phyloP scores from a whole-genome alignment of 2,329 filamentous ascomycete genomes.

The Trichoderma brevicompactum region DNA sequence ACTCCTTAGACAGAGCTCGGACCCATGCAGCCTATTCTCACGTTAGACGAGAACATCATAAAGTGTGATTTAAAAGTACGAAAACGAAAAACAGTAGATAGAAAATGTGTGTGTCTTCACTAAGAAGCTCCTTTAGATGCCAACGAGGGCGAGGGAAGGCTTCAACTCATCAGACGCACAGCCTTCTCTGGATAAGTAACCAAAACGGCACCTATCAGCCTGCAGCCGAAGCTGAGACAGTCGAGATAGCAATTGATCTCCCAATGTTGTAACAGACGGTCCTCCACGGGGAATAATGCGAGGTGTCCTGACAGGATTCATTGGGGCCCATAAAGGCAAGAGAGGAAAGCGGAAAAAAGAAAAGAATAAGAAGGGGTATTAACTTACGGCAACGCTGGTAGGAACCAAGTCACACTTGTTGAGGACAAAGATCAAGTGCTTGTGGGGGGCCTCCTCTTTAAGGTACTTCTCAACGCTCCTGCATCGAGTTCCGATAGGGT shows the following conservation, averaged over 20 bases:
- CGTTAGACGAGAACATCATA: conserved; percentile 29
- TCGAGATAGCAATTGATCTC: conserved; percentile 71
- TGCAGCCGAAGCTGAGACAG: conserved; percentile 43
- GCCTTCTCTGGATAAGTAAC: conserved; percentile 72
- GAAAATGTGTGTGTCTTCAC: conserved; percentile 86
- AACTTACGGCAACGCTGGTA: conserved; percentile 91
- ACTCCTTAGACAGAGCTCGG: conserved; percentile 81
- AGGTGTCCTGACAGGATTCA: conserved; percentile 84
- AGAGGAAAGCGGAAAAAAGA: conserved; percentile 31
- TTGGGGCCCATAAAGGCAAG: conserved; percentile 54
- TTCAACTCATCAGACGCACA: conserved; percentile 97
- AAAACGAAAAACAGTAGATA: neutral
- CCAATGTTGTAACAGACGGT: conserved; percentile 98
- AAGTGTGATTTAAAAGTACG: neutral
- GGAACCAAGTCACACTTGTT: conserved; percentile 77
- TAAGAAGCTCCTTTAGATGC: conserved; percentile 87
- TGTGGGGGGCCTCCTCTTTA: conserved; percentile 89
- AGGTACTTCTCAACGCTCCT: conserved; percentile 82
- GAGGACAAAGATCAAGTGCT: conserved; percentile 69
- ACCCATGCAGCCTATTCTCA: conserved; percentile 86
- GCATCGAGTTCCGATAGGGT: conserved; percentile 89
- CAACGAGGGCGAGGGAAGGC: conserved; percentile 64
- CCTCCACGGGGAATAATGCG: conserved; percentile 72
- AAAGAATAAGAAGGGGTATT: conserved; percentile 23
- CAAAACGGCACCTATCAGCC: conserved; percentile 89